Evolutionary conservation across 345 rosid genomes (phyloP).

Genomic region (Fremontodendron californicum): DNA sequence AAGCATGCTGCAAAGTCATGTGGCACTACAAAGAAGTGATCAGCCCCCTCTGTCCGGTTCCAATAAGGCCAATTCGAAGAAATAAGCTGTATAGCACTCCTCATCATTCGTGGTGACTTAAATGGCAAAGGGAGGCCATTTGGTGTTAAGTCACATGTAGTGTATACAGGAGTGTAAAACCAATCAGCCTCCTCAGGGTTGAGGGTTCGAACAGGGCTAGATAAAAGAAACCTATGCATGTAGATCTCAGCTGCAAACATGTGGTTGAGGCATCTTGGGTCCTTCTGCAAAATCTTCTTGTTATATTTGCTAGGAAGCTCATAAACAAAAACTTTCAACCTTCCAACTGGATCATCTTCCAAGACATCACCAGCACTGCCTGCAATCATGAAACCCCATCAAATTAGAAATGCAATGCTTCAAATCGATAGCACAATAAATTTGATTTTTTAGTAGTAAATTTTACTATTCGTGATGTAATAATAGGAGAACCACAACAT

Average conservation of each 20-base stretch:
- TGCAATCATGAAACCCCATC: conserved; percentile 24
- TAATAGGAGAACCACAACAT: neutral
- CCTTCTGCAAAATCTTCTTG: conserved; percentile 91
- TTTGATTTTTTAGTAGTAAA: neutral
- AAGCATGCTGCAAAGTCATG: conserved; percentile 99
- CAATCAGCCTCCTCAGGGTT: conserved; percentile 97
- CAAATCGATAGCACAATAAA: neutral
- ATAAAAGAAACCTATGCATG: conserved; percentile 91
- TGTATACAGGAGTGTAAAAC: conserved; percentile 93
- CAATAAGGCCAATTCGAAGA: conserved; percentile 95
- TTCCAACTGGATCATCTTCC: conserved; percentile 96
- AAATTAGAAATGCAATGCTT: conserved; percentile 7
- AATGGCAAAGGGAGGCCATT: conserved; percentile 95
- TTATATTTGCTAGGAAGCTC: conserved; percentile 97
- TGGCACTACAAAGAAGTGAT: conserved; percentile 93
- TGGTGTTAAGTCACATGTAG: conserved; percentile 96
- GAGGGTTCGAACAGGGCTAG: conserved; percentile 92
- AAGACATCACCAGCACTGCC: conserved; percentile 99
- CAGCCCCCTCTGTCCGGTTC: conserved; percentile 95
- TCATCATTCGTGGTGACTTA: conserved; percentile 95
- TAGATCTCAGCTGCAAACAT: conserved; percentile 99
- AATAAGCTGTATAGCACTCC: conserved; percentile 94
- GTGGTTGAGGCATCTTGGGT: conserved; percentile 87
- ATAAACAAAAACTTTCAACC: conserved; percentile 86
- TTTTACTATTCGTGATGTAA: neutral